Base-by-base conservation (phyloP, 345 rosid genomes). In the Populus nigra region DNA sequence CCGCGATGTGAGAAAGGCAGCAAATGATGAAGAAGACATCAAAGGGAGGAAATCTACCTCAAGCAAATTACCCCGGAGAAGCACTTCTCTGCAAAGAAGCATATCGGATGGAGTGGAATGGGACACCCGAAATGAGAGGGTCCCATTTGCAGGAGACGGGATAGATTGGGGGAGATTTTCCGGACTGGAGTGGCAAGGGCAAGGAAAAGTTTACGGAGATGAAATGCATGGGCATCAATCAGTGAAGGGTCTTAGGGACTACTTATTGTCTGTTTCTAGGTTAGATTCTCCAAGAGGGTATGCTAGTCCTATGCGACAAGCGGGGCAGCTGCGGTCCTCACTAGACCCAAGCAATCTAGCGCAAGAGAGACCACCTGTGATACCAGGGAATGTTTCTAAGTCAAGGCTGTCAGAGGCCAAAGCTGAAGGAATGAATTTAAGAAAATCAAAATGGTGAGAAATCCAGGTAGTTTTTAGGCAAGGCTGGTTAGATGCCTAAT, bases 31-130 rank as follows among this genome's bases (percentile, higher is more conserved):
- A 81, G 92, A 82, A 65, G 91, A 85, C 50, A 84, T 76, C 73
- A 90, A 77, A 83, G 90, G 86, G 7, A 90, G 96, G 82, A 92
- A 89, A 77, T 83, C 96, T 61, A 85, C 89, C 78, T 90, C 93
- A 13, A 83, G 83, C 65, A 86, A 73, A 79, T 73, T 76, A 61
- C 77, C 90, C 38, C 87, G 93, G 83, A 90, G 86, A 71, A 89
- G 83, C 65, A 80, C 89, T 71, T 86, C 94, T 71, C 81, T 92
- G 74, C 99, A 89, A 45, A 85, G 97, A 81, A 93, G 94, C 79
- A 81, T 88, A 78, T 96, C 98, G 0, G 98, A 96, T 80, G 94
- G 92, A 87, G 92, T 90, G 66, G 96, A 90, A 41, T 89, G 91
- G 91, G 85, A 84, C 36, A 81, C 81, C 67, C 91, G 88, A 59